Evolutionary conservation across 441 rosid genomes (phyloP), one percentile per base, ranked within the genome.

Genomic region (Jatropha multifida): DNA sequence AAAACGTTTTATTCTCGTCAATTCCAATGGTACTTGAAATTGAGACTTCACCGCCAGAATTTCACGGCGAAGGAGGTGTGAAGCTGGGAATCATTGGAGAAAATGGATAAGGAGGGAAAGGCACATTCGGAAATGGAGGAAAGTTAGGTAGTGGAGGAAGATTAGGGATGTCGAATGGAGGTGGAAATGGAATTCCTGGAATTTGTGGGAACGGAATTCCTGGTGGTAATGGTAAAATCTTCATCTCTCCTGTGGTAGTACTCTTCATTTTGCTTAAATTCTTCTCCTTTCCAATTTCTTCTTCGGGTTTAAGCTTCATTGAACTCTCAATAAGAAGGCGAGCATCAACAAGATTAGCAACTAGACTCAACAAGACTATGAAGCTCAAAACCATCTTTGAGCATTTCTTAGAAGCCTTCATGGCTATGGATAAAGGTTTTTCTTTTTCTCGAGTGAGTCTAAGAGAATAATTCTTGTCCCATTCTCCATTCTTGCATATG

Each of bases 121-220:
- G 66, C 32, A 69, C 54, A 44, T 72, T 40, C 32, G 76, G 70
- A n/a, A 79, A 59, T 10, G 76, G 69, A 46, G 70, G 78, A 46
- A 74, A 1, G 46, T 67, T 59, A 4, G 74, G 74, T 12, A 79
- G 69, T 12, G 73, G 72, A 64, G 71, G 81, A 62, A 77, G 9
- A 41, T 63, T 61, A 11, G 79, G 82, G 62, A 71, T 71, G 5
- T 49, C 48, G 20, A 69, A 62, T 23, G 78, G 75, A 63, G 74
- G 78, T 4, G 75, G 75, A 2, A 63, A 32, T 32, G 32, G 32
- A 32, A 32, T 32, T 32, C 32, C 32, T 32, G 32, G 32, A 32
- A 32, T 32, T 48, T 26, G 58, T 15, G 56, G 74, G 26, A 51
- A 69, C 42, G 68, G 75, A 62, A 62, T 2, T 9, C 20, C 13